phyloP scores from a whole-genome alignment of 2,329 filamentous ascomycete species.

The Colletotrichum liriopes region DNA sequence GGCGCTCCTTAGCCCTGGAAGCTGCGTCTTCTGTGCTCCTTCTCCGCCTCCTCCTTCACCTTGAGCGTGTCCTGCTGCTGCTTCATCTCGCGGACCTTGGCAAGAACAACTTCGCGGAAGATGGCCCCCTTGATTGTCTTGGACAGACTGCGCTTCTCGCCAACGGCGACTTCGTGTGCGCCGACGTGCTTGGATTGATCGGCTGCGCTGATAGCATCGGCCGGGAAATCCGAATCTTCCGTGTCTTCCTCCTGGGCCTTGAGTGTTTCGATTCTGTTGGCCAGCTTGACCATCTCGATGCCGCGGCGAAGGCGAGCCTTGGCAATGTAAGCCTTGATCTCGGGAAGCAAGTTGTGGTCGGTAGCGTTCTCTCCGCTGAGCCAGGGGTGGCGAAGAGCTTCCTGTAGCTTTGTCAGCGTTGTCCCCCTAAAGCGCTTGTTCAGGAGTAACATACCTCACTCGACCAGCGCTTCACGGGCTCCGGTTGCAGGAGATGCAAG shows the following conservation, averaged over 20 bases:
- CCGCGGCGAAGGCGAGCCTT: slow-evolving; percentile 92
- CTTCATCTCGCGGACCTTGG: slow-evolving; percentile 94
- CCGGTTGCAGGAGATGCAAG: slow-evolving; percentile 81
- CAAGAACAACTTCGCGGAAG: slow-evolving; percentile 94
- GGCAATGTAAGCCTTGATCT: slow-evolving; percentile 95
- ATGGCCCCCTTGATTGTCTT: slow-evolving; percentile 77
- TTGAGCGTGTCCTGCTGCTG: slow-evolving; percentile 84
- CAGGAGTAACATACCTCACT: slow-evolving; percentile 73
- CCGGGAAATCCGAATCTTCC: slow-evolving; percentile 81
- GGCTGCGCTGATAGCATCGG: slow-evolving; percentile 73
- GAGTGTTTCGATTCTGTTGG: slow-evolving; percentile 94
- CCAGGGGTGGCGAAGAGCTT: slow-evolving; percentile 88
- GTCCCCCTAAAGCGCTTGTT: not conserved
- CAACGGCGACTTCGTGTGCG: slow-evolving; percentile 34
- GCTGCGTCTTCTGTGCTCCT: slow-evolving; percentile 61
- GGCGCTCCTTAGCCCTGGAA: slow-evolving; percentile 46
- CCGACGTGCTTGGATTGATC: slow-evolving; percentile 53
- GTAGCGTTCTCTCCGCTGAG: slow-evolving; percentile 91
- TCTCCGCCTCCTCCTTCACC: slow-evolving; percentile 72
- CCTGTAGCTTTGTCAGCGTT: slow-evolving; percentile 57
- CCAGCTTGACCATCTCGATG: slow-evolving; percentile 95
- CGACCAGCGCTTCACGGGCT: slow-evolving; percentile 82
- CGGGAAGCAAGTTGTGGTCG: slow-evolving; percentile 96
- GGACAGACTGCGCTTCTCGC: slow-evolving; percentile 60
- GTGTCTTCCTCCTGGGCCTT: slow-evolving; percentile 91